Evolutionary conservation across 306 rosid genomes (phyloP).

Genomic region (Fagus crenata): DNA sequence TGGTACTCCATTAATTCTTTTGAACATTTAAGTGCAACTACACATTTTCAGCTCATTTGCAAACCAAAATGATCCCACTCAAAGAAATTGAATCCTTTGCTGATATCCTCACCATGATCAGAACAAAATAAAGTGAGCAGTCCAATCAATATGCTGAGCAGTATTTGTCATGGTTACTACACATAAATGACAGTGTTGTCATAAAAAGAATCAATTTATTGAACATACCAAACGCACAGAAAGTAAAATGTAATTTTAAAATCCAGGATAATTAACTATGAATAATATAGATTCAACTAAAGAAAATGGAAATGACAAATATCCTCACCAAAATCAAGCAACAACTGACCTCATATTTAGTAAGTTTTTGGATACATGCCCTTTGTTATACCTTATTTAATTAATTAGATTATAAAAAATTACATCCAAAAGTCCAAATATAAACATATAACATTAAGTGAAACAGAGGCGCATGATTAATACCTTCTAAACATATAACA

Average conservation of each 20-base stretch:
- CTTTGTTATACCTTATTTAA: not conserved
- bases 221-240: no score
- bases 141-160: not conserved
- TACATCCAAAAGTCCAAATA: not conserved
- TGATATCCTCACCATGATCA: no score
- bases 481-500: no score
- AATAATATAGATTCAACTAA: not conserved
- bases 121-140: no score
- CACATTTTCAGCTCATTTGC: not conserved
- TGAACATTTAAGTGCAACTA: not conserved
- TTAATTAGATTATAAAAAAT: not conserved
- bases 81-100: not conserved
- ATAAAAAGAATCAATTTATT: not conserved
- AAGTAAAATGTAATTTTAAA: no score
- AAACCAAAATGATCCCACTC: conserved; percentile 4
- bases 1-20: not conserved
- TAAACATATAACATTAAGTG: not conserved
- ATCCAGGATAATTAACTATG: not conserved
- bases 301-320: not conserved
- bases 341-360: not conserved
- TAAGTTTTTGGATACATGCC: not conserved
- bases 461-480: not conserved
- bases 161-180: not conserved
- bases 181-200: not conserved
- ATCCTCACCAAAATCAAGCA: not conserved